Evolutionary conservation across 495 filamentous ascomycete species (phyloP), one percentile per base, ranked within the genome.

Genomic region (Penicillium samsonianum): DNA sequence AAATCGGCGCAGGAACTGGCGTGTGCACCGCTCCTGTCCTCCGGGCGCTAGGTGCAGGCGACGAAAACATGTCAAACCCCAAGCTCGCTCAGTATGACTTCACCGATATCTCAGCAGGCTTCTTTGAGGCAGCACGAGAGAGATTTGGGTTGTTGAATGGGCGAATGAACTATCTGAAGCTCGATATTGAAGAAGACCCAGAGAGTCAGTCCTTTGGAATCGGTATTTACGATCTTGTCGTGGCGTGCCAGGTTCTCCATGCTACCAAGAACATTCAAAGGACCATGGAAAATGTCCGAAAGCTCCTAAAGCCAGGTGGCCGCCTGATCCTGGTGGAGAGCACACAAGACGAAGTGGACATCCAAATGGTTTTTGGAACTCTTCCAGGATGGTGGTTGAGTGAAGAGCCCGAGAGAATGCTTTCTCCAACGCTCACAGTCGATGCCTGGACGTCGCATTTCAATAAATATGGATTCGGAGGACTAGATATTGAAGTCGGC

Each of bases 1-100:
- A 70, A 25, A 60, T 70, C 17, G 65, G 63, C 31, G 65, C 57
- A 26, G 59, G 57, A 4, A 80, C 78, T 5, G 77, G 76, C 0
- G 70, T 66, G 12, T 61, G 40, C 38, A 42, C 38, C 38, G 17
- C 38, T 17, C 3, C 38, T 19, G 38, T 42, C 38, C 41, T 54
- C 4, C 12, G 35, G 45, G 51, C 40, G 1, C 20, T 54, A 2
- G 41, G 51, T 2, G 30, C 51, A 31, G 19, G 16, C 25, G 51
- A 45, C 10, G 26, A 41, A 31, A 42, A 28, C 16, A 42, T n/a
- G 10, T 3, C 40, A 30, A 19, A 42, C 20, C 25, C 51, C 23
- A 42, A 17, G 14, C 38, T 42, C 17, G 20, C 22, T 5, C 43
- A 41, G 16, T 54, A 54, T 54, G 11, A 33, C 19, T 35, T 44